These are phyloP conservation scores for Apiotrichum siamense DNA, from an alignment of 1,284 basidiomycete genomes.

Conservation along the genomic window DNA sequence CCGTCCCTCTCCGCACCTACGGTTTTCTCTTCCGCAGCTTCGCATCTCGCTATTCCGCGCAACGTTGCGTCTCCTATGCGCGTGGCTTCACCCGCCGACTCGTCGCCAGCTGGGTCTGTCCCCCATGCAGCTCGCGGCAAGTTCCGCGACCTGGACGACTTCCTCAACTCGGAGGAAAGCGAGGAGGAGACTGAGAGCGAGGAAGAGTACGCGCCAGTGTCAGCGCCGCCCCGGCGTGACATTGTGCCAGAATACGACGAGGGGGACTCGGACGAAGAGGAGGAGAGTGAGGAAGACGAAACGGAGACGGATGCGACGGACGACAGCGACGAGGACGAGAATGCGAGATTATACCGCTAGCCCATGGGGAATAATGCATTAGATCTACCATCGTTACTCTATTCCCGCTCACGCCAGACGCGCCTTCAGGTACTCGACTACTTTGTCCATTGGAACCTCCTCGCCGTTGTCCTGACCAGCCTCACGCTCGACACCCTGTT, in stretches of 20 bases:
- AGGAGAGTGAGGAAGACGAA: conserved; percentile 17
- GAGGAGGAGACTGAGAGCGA: conserved; percentile 31
- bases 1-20: not conserved
- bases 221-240: conserved; percentile 23
- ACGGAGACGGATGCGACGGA: conserved; percentile 5
- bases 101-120: conserved; percentile 5
- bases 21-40: not conserved
- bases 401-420: conserved; percentile 10
- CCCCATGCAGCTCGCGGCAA: conserved; percentile 19
- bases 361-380: not conserved
- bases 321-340: conserved; percentile 4
- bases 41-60: not conserved
- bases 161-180: conserved; percentile 41
- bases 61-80: not conserved
- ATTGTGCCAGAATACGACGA: conserved; percentile 38
- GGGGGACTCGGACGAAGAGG: conserved; percentile 25
- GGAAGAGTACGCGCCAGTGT: conserved; percentile 21
- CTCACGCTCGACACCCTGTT: conserved; percentile 73
- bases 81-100: not conserved
- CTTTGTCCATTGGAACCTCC: conserved; percentile 61
- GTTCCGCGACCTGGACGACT: conserved; percentile 46
- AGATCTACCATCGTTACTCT: not conserved
- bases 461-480: conserved; percentile 57
- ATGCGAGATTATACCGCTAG: not conserved
- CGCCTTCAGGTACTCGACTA: conserved; percentile 60